phyloP scores from a whole-genome alignment of 805 yeast genomes.

The Sugiyamaella chiloensis region DNA sequence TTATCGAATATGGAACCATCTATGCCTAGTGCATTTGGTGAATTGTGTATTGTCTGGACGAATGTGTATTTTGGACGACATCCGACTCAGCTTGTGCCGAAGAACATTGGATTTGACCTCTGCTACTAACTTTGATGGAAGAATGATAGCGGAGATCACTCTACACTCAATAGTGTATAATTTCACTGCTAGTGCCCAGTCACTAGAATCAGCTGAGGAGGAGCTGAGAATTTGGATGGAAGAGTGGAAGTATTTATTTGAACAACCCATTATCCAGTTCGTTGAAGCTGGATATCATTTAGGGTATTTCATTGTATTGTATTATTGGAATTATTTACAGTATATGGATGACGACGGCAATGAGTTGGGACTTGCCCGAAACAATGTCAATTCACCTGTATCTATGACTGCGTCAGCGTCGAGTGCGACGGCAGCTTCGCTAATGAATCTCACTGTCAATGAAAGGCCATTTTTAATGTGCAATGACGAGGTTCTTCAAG shows the following conservation, averaged over 20 bases:
- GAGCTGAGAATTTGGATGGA: conserved; percentile 61
- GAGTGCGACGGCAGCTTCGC: neutral
- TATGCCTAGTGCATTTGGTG: conserved; percentile 64
- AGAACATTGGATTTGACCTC: conserved; percentile 53
- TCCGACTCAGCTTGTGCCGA: conserved; percentile 56
- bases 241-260: conserved; percentile 66
- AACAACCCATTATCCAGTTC: conserved; percentile 70
- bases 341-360: neutral
- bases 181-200: conserved; percentile 44
- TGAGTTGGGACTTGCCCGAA: neutral
- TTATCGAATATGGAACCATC: conserved; percentile 68
- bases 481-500: conserved; percentile 28
- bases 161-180: conserved; percentile 57
- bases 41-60: conserved; percentile 65
- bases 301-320: conserved; percentile 50
- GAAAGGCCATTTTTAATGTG: conserved; percentile 17
- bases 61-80: conserved; percentile 57
- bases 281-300: conserved; percentile 69
- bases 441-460: neutral
- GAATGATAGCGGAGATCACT: conserved; percentile 74
- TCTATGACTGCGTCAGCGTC: neutral
- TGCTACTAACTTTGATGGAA: conserved; percentile 76
- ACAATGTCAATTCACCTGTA: no score
- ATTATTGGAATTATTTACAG: conserved; percentile 35
- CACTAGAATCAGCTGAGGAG: conserved; percentile 39